A percentile compares a stretch with the other conserved stretches of the same genome.
These are phyloP conservation scores for Naegleria fowleri DNA, from an alignment of 208 protist species.

Conservation along the genomic window DNA sequence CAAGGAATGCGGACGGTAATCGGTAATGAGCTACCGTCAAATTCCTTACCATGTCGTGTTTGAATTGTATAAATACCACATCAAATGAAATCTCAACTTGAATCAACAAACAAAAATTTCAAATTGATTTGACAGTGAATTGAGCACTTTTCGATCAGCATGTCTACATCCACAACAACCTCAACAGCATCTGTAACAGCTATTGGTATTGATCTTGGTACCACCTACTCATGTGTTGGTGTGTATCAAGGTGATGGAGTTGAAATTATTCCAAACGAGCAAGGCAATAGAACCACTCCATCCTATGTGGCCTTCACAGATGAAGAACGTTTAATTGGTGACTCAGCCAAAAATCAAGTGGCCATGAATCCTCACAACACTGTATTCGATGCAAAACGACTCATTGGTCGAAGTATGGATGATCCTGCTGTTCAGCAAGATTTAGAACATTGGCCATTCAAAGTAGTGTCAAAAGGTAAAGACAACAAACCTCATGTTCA, in stretches of 20 bases:
- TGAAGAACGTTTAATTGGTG: conserved; percentile 65
- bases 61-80: too few species aligned
- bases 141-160: too few species aligned
- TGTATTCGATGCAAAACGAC: conserved; percentile 70
- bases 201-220: conserved; percentile 67
- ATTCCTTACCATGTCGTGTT: too few species aligned
- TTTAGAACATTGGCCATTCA: conserved; percentile 74
- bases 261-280: conserved; percentile 87
- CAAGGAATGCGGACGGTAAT: too few species aligned
- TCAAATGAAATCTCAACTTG: too few species aligned
- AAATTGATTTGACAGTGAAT: too few species aligned
- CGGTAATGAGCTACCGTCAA: too few species aligned
- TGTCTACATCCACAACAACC: not conserved
- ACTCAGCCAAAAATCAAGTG: conserved; percentile 79
- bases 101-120: too few species aligned
- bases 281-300: conserved; percentile 87
- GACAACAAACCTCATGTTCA: conserved; percentile 59
- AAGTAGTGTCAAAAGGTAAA: conserved; percentile 50
- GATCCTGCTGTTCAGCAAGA: conserved; percentile 65
- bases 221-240: conserved; percentile 76
- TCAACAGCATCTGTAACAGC: not conserved
- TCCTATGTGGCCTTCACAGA: conserved; percentile 89
- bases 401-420: conserved; percentile 67
- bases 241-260: conserved; percentile 65
- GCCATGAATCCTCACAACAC: conserved; percentile 66